Evolutionary conservation across 495 filamentous ascomycete genomes (phyloP), one percentile per base, ranked within the genome.

Genomic region (Clohesyomyces aquaticus): DNA sequence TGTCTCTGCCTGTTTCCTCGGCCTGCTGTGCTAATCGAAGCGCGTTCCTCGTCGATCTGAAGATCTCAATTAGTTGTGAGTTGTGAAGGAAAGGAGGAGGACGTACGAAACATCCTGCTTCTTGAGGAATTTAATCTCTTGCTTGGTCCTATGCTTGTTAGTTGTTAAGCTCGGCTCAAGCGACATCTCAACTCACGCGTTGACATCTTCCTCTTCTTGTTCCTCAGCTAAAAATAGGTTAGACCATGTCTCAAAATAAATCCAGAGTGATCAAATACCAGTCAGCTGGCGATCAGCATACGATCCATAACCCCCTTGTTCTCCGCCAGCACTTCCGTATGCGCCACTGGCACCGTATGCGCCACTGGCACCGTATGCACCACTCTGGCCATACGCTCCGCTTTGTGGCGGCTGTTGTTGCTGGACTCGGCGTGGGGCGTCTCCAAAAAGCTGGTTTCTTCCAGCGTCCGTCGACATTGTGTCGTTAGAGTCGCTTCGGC

Each of bases 71-170:
- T n/a, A n/a, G n/a, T n/a, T n/a, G n/a, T n/a, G n/a, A n/a, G n/a
- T n/a, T n/a, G n/a, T n/a, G n/a, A n/a, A n/a, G n/a, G n/a, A n/a
- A n/a, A n/a, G n/a, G n/a, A n/a, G n/a, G n/a, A n/a, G n/a, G n/a
- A n/a, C n/a, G n/a, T n/a, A n/a, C n/a, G 84, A 78, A 11, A 90
- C 84, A 73, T 91, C 88, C 38, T 87, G 84, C 66, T 90, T 83
- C 74, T 91, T 94, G 59, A 89, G 83, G 61, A 87, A 85, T 12
- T 82, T 80, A 61, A 93, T 93, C 67, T 95, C 80, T 50, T 86
- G 79, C 73, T 93, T 92, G 35, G 87, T 82, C 0, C n/a, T n/a
- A n/a, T n/a, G n/a, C n/a, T n/a, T n/a, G n/a, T n/a, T n/a, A n/a
- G n/a, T n/a, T n/a, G n/a, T n/a, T n/a, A n/a, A n/a, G n/a, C n/a